Base-by-base conservation (phyloP, 805 yeast species). In the Cyberlindnera bimundalis region DNA sequence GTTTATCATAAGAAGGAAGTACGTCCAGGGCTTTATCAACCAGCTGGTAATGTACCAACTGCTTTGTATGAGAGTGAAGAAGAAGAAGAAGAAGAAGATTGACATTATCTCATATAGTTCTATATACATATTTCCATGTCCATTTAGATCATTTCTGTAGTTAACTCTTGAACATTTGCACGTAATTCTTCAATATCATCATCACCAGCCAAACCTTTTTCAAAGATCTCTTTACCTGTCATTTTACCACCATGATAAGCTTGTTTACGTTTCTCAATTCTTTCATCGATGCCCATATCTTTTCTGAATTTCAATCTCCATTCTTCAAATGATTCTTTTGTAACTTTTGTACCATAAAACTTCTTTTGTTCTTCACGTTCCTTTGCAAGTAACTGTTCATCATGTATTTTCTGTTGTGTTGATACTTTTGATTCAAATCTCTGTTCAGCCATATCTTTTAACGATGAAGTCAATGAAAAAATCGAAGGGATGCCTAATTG, bases 401-500 rank as follows among this genome's bases (percentile, higher is more conserved):
- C 88, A 50, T 80, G 74, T 47, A 64, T 62, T 40, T 71, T 70
- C 53, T 86, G 90, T 27, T 66, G 70, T 6, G 49, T 53, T 13
- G 68, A 66, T 33, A 84, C 67, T 49, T 81, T 80, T n/a, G 68
- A 63, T 21, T 71, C 75, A 55, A 87, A 85, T 48, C 77, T 55
- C 18, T 62, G 63, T 53, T 93, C 99, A 12, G 87, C 91, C 43
- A 74, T 74, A 36, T 91, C 98, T 55, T 91, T 91, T 39, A 89
- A 70, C 8, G 78, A 68, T 1, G 95, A 78, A 0, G 85, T 75
- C 33, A 91, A 60, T 1, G 96, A 78, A 63, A 90, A 93, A 6
- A 91, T 74, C 50, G 89, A 81, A n/a, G 96, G 96, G 74, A 91
- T 83, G 1, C 99, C 99, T 1, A 90, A 45, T 55, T 86, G 82